These are phyloP conservation scores for Priceomyces medius DNA, from an alignment of 805 yeast genomes.

Conservation along the genomic window DNA sequence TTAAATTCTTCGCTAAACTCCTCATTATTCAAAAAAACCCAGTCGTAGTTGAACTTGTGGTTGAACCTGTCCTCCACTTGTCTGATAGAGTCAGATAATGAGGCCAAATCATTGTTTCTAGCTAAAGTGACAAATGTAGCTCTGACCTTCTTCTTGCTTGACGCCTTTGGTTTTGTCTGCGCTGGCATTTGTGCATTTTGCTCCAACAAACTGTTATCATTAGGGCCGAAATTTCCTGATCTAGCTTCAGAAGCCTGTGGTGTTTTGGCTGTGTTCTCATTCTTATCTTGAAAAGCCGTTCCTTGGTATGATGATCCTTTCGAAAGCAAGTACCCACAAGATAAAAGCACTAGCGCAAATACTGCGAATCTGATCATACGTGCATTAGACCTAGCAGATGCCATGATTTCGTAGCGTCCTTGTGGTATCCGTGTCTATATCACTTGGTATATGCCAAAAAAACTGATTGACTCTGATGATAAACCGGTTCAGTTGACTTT, in stretches of 20 bases:
- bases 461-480: too few relatives aligned
- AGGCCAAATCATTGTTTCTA: constrained; percentile 65
- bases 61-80: constrained; percentile 88
- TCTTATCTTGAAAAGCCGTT: neutral
- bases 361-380: constrained; percentile 37
- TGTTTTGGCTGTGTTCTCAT: neutral
- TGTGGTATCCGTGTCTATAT: too few relatives aligned
- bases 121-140: constrained; percentile 76
- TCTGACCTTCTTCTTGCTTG: constrained; percentile 7
- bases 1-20: constrained; percentile 80
- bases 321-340: constrained; percentile 37
- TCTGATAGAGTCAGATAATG: constrained; percentile 61
- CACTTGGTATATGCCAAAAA: too few relatives aligned
- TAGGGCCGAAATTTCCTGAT: neutral
- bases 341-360: constrained; percentile 35
- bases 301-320: constrained; percentile 30
- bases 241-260: neutral
- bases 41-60: constrained; percentile 74
- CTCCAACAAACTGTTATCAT: neutral
- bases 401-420: constrained; percentile 14
- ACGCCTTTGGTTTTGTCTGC: constrained; percentile 4
- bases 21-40: constrained; percentile 91
- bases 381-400: constrained; percentile 35
- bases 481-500: too few relatives aligned
- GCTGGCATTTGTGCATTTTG: constrained; percentile 5